Conservation (phyloP, 257 asterid species). For the Agastache rugosa region DNA sequence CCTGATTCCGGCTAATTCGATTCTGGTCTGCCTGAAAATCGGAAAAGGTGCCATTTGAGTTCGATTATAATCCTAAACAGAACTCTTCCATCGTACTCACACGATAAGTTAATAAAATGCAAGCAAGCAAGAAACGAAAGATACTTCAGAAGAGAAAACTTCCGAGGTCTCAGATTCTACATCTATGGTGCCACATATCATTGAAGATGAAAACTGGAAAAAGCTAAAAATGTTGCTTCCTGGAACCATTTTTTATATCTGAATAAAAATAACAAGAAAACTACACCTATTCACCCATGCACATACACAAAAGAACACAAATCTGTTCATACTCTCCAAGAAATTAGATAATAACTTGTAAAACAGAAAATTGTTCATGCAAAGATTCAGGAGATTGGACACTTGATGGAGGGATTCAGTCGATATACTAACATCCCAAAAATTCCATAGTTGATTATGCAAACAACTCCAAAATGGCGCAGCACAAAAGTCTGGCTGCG, state of each 20-base stretch:
- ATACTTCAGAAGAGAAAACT: neutral
- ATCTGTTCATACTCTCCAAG: neutral
- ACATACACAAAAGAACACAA: neutral
- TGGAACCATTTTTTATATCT: neutral
- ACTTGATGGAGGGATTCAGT: constrained; percentile 19
- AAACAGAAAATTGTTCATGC: neutral
- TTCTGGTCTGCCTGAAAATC: constrained; percentile 87
- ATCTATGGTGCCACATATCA: neutral
- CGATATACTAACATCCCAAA: constrained; percentile 81
- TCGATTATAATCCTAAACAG: neutral
- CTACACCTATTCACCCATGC: neutral
- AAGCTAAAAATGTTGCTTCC: neutral
- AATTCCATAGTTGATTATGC: constrained; percentile 96
- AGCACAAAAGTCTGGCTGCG: constrained; percentile 90
- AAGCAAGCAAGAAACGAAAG: constrained; percentile 5
- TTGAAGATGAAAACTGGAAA: neutral
- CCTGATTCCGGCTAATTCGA: constrained; percentile 82
- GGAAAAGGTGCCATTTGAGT: constrained; percentile 13
- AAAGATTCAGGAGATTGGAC: constrained; percentile 14
- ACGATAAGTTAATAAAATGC: neutral
- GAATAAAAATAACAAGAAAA: neutral
- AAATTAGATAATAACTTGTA: neutral
- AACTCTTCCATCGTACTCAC: neutral
- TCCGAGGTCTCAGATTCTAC: neutral
- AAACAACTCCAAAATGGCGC: constrained; percentile 95